phyloP scores from a whole-genome alignment of 176 grass and related monocot species.

The maize (Zea mays) region DNA sequence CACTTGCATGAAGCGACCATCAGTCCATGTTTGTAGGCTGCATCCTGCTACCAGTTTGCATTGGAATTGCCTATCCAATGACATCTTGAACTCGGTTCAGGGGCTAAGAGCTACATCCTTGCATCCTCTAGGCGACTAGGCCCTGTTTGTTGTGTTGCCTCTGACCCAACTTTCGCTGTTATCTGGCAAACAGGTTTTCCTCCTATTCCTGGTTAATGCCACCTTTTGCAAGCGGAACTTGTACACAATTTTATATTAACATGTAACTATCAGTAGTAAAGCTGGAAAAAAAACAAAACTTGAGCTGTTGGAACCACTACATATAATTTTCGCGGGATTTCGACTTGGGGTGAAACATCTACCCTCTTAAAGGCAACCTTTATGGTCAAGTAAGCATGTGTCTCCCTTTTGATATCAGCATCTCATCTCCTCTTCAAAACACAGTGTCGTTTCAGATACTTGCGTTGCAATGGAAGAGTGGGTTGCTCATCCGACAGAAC shows the following conservation, averaged over 20 bases:
- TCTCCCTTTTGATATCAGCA: background rate
- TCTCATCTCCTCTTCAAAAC: slow-evolving; percentile 20
- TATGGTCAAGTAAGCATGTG: background rate
- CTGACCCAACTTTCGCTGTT: background rate
- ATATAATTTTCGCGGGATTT: background rate
- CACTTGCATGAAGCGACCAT: background rate
- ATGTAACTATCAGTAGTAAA: background rate
- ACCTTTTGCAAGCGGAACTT: slow-evolving; percentile 6
- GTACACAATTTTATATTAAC: background rate
- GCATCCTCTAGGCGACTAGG: background rate
- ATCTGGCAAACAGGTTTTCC: background rate
- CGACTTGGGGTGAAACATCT: background rate
- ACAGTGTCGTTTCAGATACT: slow-evolving; percentile 69
- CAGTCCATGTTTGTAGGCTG: background rate
- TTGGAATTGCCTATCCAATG: slow-evolving; percentile 6
- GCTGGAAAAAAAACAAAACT: background rate
- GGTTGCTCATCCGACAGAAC: slow-evolving; percentile 69
- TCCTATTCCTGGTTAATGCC: background rate
- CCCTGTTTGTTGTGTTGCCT: slow-evolving; percentile 1
- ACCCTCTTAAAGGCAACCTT: background rate
- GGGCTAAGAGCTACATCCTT: background rate
- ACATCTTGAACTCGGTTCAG: slow-evolving; percentile 12
- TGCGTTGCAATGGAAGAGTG: slow-evolving; percentile 90
- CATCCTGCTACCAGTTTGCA: background rate
- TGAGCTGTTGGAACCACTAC: background rate